Evolutionary conservation across 768 basidiomycete species (phyloP).

Genomic region (Agrocybe pediades): DNA sequence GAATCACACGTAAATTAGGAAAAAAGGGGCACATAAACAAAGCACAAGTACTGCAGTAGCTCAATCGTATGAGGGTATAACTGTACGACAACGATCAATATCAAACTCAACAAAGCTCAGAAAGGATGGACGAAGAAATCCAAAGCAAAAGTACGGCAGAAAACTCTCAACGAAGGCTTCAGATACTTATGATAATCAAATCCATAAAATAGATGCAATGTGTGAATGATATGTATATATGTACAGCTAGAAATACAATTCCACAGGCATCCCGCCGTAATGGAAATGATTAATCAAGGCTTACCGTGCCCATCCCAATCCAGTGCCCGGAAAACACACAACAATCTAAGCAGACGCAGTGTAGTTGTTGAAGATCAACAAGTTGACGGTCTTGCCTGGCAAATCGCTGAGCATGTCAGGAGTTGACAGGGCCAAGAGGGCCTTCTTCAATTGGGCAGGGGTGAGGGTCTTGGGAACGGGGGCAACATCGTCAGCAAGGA

Average conservation of each 20-base stretch:
- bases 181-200: neutral
- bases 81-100: too few relatives aligned
- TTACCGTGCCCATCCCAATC: neutral
- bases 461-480: constrained; percentile 54
- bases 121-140: too few relatives aligned
- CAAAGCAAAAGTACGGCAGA: too few relatives aligned
- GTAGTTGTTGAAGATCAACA: constrained; percentile 82
- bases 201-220: neutral
- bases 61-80: too few relatives aligned
- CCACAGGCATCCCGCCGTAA: neutral
- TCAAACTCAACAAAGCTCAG: too few relatives aligned
- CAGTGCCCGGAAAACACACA: neutral
- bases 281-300: neutral
- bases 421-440: constrained; percentile 63
- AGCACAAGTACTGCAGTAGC: too few relatives aligned
- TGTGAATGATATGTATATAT: neutral
- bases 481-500: constrained; percentile 29
- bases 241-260: neutral
- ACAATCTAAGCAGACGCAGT: constrained; percentile 32
- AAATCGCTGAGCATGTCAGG: constrained; percentile 49
- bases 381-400: constrained; percentile 60
- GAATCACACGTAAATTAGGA: too few relatives aligned
- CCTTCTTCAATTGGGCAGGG: constrained; percentile 77
- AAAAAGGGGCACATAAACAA: too few relatives aligned
- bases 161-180: too few relatives aligned